phyloP scores from a whole-genome alignment of 2,329 filamentous ascomycete species.

The Penicillium fuscoglaucum region DNA sequence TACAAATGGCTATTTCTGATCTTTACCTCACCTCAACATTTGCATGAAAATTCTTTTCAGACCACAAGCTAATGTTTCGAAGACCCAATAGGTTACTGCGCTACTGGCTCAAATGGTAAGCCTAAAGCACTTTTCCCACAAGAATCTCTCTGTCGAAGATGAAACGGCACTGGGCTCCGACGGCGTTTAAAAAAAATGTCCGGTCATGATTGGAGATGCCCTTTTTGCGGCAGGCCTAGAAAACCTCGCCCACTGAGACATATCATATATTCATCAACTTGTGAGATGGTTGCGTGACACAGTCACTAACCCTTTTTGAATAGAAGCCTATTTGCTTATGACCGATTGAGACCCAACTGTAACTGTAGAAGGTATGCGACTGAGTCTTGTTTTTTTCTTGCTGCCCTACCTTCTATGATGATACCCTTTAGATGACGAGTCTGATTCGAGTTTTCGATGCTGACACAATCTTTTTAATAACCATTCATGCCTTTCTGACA shows the following conservation, averaged over 20 bases:
- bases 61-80: conserved; percentile 22
- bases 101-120: conserved; percentile 27
- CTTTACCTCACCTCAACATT: conserved; percentile 24
- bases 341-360: conserved; percentile 1
- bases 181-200: conserved; percentile 53
- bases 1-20: conserved; percentile 85
- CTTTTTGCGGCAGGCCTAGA: conserved; percentile 94
- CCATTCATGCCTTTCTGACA: conserved; percentile 63
- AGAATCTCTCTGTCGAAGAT: conserved; percentile 34
- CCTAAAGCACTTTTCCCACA: conserved; percentile 7
- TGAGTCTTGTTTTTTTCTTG: background rate
- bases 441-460: conserved; percentile 64
- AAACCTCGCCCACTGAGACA: conserved; percentile 97
- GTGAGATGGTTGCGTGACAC: conserved; percentile 20
- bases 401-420: conserved; percentile 43
- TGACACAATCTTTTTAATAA: conserved; percentile 55
- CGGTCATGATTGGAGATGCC: conserved; percentile 82
- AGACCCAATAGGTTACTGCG: conserved; percentile 17
- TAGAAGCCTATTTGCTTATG: conserved; percentile 20
- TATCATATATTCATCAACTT: conserved; percentile 23
- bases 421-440: conserved; percentile 63
- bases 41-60: conserved; percentile 11
- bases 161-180: conserved; percentile 94
- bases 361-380: conserved; percentile 24
- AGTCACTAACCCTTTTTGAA: conserved; percentile 30